These are phyloP conservation scores for Psilocybe mexicana DNA, from an alignment of 1,284 basidiomycete genomes.

Conservation along the genomic window DNA sequence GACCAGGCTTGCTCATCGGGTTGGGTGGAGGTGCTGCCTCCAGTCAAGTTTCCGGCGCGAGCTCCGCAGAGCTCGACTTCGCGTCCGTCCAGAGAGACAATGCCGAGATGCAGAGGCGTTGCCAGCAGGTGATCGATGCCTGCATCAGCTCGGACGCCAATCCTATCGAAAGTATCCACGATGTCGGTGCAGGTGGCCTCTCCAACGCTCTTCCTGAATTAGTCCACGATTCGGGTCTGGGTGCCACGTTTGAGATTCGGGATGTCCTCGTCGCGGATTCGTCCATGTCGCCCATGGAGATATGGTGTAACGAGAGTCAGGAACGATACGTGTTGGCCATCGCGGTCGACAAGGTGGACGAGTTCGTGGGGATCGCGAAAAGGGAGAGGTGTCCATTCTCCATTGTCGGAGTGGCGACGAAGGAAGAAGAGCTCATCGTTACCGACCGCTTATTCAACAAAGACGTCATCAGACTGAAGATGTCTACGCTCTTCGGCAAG, in stretches of 20 bases:
- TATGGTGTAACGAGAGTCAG: conserved; percentile 99
- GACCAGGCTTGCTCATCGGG: conserved; percentile 96
- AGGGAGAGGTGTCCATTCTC: conserved; percentile 94
- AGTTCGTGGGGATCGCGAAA: conserved; percentile 79
- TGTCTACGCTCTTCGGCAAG: conserved; percentile 97
- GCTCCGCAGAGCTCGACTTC: conserved; percentile 93
- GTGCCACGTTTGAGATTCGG: conserved; percentile 93
- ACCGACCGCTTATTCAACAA: conserved; percentile 83
- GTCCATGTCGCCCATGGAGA: conserved; percentile 98
- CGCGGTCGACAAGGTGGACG: conserved; percentile 53
- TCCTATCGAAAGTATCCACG: conserved; percentile 96
- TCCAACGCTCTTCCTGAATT: conserved; percentile 97
- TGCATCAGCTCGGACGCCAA: conserved; percentile 73
- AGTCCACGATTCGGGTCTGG: conserved; percentile 92
- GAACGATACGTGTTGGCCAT: conserved; percentile 97
- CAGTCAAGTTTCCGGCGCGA: conserved; percentile 86
- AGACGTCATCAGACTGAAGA: conserved; percentile 87
- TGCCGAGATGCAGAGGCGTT: conserved; percentile 96
- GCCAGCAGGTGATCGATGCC: conserved; percentile 96
- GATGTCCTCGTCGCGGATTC: conserved; percentile 91
- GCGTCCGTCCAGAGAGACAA: conserved; percentile 98
- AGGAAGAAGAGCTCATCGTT: conserved; percentile 82
- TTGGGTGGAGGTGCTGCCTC: conserved; percentile 96
- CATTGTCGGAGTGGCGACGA: conserved; percentile 86
- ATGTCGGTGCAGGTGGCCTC: conserved; percentile 96